A percentile compares a stretch with the other conserved stretches of the same genome.
Conservation (phyloP, 352 stramenopile genomes). For the Thraustotheca clavata region DNA sequence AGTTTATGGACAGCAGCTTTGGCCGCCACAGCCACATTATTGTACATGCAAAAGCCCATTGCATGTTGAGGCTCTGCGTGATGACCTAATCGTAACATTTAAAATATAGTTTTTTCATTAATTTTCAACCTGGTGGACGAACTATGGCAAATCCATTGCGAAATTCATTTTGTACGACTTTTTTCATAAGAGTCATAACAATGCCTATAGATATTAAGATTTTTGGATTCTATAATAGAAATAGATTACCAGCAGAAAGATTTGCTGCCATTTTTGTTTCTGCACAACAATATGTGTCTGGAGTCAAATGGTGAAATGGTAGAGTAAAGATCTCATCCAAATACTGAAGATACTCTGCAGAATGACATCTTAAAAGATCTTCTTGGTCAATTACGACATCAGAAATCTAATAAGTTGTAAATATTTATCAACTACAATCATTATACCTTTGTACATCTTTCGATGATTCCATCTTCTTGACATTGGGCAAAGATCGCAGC, state of each 20-base stretch:
- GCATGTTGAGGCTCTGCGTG: constrained; percentile 66
- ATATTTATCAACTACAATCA: neutral
- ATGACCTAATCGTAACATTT: constrained; percentile 76
- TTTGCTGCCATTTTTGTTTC: constrained; percentile 4
- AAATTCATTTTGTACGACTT: neutral
- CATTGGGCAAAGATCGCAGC: constrained; percentile 15
- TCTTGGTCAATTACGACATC: constrained; percentile 6
- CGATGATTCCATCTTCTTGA: constrained; percentile 10
- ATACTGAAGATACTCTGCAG: constrained; percentile 3
- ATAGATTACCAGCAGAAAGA: constrained; percentile 8
- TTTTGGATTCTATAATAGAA: too few species aligned
- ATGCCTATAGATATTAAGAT: too few species aligned
- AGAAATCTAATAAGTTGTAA: constrained; percentile 7
- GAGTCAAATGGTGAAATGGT: constrained; percentile 11
- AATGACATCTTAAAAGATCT: constrained; percentile 10
- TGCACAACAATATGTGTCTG: constrained; percentile 20
- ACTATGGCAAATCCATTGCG: constrained; percentile 20
- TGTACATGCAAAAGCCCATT: constrained; percentile 84
- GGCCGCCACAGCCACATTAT: constrained; percentile 78
- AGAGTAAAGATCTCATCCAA: constrained; percentile 12
- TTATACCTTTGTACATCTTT: constrained; percentile 14
- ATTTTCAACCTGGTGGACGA: constrained; percentile 5
- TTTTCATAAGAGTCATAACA: constrained; percentile 12
- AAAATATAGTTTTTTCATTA: too few species aligned
- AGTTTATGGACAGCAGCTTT: constrained; percentile 30